phyloP scores from a whole-genome alignment of 176 grass and related monocot species.

The Zizania latifolia region DNA sequence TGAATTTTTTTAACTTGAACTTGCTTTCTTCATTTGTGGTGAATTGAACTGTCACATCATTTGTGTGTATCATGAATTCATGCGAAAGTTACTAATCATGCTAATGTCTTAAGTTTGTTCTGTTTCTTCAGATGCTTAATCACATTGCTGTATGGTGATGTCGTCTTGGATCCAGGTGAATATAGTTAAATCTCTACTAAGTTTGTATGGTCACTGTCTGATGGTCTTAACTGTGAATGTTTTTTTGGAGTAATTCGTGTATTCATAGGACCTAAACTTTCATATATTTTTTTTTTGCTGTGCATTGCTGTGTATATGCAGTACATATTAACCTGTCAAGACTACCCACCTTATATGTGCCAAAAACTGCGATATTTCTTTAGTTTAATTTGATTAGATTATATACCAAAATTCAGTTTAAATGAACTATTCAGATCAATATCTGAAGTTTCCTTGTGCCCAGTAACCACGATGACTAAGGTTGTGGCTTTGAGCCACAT shows the following conservation, averaged over 20 bases:
- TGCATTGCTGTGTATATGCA: not conserved
- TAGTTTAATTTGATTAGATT: not conserved
- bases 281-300: not conserved
- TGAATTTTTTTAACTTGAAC: not conserved
- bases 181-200: not conserved
- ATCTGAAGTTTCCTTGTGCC: not conserved
- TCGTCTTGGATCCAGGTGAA: constrained; percentile 35
- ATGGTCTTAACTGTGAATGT: not conserved
- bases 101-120: constrained; percentile 8
- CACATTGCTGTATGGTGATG: not conserved
- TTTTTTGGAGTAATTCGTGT: not conserved
- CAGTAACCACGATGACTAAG: not conserved
- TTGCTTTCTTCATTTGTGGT: constrained; percentile 9
- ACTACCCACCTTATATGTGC: not conserved
- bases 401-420: not conserved
- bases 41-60: not conserved
- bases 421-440: not conserved
- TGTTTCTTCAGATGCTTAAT: constrained; percentile 45
- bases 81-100: not conserved
- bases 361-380: not conserved
- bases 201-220: not conserved
- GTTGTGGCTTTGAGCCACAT: not conserved
- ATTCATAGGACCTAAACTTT: not conserved
- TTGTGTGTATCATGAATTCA: not conserved
- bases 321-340: not conserved